A percentile compares a stretch with the other conserved stretches of the same genome.
These are phyloP conservation scores for Claviceps sp. DNA, from an alignment of 2,329 filamentous ascomycete species.

Conservation along the genomic window DNA sequence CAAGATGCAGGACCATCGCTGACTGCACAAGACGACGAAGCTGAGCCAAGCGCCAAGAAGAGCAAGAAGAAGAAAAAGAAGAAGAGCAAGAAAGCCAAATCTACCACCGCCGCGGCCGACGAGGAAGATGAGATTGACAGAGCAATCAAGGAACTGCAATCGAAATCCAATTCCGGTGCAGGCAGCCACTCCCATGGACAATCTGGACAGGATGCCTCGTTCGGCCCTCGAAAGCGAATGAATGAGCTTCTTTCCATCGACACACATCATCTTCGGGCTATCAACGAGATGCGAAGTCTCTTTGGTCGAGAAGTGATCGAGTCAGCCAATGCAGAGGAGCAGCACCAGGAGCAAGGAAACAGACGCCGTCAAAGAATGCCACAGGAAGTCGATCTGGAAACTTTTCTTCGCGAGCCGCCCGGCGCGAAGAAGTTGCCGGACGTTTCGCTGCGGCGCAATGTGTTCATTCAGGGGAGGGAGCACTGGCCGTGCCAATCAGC, in stretches of 20 bases:
- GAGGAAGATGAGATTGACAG: slow-evolving; percentile 42
- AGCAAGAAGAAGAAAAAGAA: slow-evolving; percentile 24
- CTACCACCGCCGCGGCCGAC: slow-evolving; percentile 12
- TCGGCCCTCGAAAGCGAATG: slow-evolving; percentile 10
- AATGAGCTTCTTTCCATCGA: slow-evolving; percentile 36
- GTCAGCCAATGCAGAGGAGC: slow-evolving; percentile 36
- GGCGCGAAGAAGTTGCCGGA: slow-evolving; percentile 51
- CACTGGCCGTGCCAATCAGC: slow-evolving; percentile 71
- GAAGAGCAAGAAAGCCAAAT: slow-evolving; percentile 22
- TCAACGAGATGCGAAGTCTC: slow-evolving; percentile 73
- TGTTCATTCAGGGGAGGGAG: slow-evolving; percentile 77
- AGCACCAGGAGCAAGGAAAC: slow-evolving; percentile 19
- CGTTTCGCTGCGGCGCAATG: slow-evolving; percentile 60
- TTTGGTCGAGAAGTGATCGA: slow-evolving; percentile 46
- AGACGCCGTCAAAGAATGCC: slow-evolving; percentile 20
- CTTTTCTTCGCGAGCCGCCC: slow-evolving; percentile 39
- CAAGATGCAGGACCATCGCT: slow-evolving; percentile 19
- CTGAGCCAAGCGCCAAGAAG: slow-evolving; percentile 13
- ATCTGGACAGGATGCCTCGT: slow-evolving; percentile 7
- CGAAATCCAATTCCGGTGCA: neutral
- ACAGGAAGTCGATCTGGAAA: slow-evolving; percentile 44
- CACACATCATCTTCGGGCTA: slow-evolving; percentile 64
- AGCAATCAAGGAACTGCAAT: slow-evolving; percentile 33
- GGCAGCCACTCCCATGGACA: neutral
- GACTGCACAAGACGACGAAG: slow-evolving; percentile 14